Evolutionary conservation across 768 basidiomycete genomes (phyloP).

Genomic region (Amanita jacksonii): DNA sequence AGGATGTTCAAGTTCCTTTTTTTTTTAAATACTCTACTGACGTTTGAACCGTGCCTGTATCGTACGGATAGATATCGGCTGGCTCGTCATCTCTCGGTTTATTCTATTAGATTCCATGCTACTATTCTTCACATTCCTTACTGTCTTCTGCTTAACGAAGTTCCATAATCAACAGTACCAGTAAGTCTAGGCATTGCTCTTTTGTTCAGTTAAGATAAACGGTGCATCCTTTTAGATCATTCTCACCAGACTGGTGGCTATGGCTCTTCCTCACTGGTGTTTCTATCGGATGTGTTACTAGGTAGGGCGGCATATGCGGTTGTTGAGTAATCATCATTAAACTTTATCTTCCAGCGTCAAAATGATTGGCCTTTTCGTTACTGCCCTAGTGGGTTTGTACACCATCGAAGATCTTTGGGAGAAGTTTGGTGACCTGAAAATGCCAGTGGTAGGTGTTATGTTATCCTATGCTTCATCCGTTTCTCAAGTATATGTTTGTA

Average conservation of each 20-base stretch:
- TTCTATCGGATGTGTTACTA: constrained; percentile 92
- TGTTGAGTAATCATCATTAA: not conserved
- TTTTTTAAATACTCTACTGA: not conserved
- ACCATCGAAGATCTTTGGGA: constrained; percentile 98
- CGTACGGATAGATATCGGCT: constrained; percentile 71
- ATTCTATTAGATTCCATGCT: constrained; percentile 98
- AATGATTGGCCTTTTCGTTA: constrained; percentile 93
- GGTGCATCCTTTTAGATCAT: constrained; percentile 48
- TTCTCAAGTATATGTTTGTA: constrained; percentile 21
- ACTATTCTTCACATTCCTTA: constrained; percentile 97
- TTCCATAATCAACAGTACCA: constrained; percentile 96
- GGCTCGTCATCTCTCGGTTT: constrained; percentile 95
- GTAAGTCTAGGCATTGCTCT: constrained; percentile 35
- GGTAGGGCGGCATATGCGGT: constrained; percentile 32
- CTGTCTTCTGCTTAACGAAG: constrained; percentile 89
- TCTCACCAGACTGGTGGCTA: constrained; percentile 95
- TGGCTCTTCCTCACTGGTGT: constrained; percentile 92
- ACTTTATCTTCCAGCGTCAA: constrained; percentile 56
- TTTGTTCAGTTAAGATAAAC: constrained; percentile 4
- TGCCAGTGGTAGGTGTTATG: constrained; percentile 62
- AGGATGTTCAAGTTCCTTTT: constrained; percentile 16
- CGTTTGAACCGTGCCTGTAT: not conserved
- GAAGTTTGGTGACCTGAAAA: constrained; percentile 91
- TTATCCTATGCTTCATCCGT: not conserved
- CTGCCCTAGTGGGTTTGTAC: constrained; percentile 89